Evolutionary conservation across 129 eudicot species (phyloP), one percentile per base, ranked within the genome.

Genomic region (Tanacetum coccineum): DNA sequence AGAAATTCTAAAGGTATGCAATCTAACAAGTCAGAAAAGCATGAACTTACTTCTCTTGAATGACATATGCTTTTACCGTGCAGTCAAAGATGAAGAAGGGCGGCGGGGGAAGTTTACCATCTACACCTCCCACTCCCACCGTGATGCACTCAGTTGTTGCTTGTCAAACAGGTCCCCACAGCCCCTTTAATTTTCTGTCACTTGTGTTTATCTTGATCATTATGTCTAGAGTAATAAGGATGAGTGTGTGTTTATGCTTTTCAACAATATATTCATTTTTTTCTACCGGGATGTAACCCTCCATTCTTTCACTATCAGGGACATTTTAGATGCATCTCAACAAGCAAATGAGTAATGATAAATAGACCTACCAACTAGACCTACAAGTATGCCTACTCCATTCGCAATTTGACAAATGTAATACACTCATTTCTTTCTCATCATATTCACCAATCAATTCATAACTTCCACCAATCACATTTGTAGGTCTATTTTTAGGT

Each of bases 1-100:
- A 78, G 99, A 93, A 79, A 89, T 80, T 48, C 74, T 76, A 28
- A 93, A 89, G 95, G 99, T 93, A 84, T 54, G 74, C 47, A 9
- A 15, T 74, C 1, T 59, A 58, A 36, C 40, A 36, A 5, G 64
- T 66, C 59, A 13, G 4, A 36, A 30, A 48, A 48, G 18, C 61
- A n/a, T 49, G 9, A 63, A 45, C 4, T 18, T 9, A 1, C 40
- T 36, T 36, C 40, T 36, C 40, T 28, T 25, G 26, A 44, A 26
- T 49, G 56, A 25, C 46, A 28, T 47, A 51, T 50, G 40, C 71
- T 67, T 68, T 47, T 67, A 49, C 44, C 22, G 64, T 77, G 84
- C 87, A 89, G 96, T 79, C 80, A 19, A 89, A 81, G 76, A 68
- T 77, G 66, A 90, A 80, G 67, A 90, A 84, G 64, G 87, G 87